Evolutionary conservation across 1,284 basidiomycete genomes (phyloP).

Genomic region (Hymenochaete sp.): DNA sequence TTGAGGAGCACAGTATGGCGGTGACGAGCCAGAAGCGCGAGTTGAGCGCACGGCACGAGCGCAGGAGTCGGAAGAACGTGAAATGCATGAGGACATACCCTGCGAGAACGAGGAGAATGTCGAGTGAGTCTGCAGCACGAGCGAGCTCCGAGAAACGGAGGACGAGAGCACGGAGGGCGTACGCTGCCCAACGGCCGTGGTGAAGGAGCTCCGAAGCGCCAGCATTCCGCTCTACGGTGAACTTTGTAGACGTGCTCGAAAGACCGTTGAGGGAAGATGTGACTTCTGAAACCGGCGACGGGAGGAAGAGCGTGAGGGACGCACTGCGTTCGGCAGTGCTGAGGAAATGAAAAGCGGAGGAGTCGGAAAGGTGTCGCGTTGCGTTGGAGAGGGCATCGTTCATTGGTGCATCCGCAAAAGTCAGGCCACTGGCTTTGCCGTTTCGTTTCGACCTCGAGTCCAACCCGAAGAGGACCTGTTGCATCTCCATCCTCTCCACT

Average conservation of each 20-base stretch:
- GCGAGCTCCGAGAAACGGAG: slow-evolving; percentile 82
- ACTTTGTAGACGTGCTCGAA: slow-evolving; percentile 39
- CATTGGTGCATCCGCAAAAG: slow-evolving; percentile 5
- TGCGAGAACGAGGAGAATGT: slow-evolving; percentile 91
- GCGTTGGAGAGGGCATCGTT: slow-evolving; percentile 10
- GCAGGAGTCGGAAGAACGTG: slow-evolving; percentile 86
- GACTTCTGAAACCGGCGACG: slow-evolving; percentile 26
- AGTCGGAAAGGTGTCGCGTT: slow-evolving; percentile 12
- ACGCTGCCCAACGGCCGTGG: slow-evolving; percentile 75
- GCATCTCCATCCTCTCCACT: slow-evolving; percentile 45
- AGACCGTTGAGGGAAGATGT: slow-evolving; percentile 23
- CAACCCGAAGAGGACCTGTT: slow-evolving; percentile 54
- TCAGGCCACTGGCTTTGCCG: neutral
- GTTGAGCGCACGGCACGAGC: slow-evolving; percentile 79
- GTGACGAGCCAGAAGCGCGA: slow-evolving; percentile 86
- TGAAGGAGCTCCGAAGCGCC: slow-evolving; percentile 26
- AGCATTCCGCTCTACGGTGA: slow-evolving; percentile 32
- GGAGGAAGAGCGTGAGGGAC: slow-evolving; percentile 21
- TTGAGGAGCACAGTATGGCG: slow-evolving; percentile 78
- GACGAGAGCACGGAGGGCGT: slow-evolving; percentile 73
- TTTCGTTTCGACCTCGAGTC: slow-evolving; percentile 32
- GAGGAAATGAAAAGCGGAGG: slow-evolving; percentile 14
- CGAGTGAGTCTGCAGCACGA: slow-evolving; percentile 89
- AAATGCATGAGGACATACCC: slow-evolving; percentile 96
- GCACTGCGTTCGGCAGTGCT: slow-evolving; percentile 16